Evolutionary conservation across 306 rosid species (phyloP), one percentile per base, ranked within the genome.

Genomic region (Casuarina glauca): DNA sequence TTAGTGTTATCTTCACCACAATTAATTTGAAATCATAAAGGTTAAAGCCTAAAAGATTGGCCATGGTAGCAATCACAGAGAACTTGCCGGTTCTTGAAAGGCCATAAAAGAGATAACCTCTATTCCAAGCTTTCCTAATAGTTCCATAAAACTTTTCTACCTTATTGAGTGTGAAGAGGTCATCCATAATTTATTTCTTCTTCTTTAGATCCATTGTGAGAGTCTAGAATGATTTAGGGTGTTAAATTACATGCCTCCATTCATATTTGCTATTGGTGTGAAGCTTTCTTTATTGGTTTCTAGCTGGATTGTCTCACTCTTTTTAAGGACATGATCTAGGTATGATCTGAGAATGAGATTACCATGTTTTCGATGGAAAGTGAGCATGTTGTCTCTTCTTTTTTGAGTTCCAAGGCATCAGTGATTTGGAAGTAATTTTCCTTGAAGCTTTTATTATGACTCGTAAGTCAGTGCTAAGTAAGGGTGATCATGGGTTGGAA

Each of bases 31-130:
- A 80, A 66, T 91, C 97, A 83, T 91, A 91, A 44, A 91, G n/a
- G 82, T 91, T 91, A 74, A 89, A 91, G 9, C 81, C 69, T 16
- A 91, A 78, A 13, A 86, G 68, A 48, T 91, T 91, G 6, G 96
- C 96, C 96, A 93, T 93, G 7, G 96, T 90, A 11, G 91, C 91
- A 62, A 93, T 87, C 97, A 84, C 89, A 1, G 96, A 91, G 41
- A 97, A 93, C 35, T 93, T 93, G 1, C 94, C 94, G 5, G 97
- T 93, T 20, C 98, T 94, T 6, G 93, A 91, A 3, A 94, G 96
- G 1, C 98, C 96, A 78, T 81, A 83, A 1, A 93, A 89, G 2
- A 93, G 42, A 71, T 93, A 93, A 26, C 94, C 98, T 75, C 93
- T 79, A 62, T 91, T 91, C 98, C 94, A 93, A 13, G 98, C 97